phyloP scores from a whole-genome alignment of 176 grass and related monocot genomes.

The Oropetium thomaeum region DNA sequence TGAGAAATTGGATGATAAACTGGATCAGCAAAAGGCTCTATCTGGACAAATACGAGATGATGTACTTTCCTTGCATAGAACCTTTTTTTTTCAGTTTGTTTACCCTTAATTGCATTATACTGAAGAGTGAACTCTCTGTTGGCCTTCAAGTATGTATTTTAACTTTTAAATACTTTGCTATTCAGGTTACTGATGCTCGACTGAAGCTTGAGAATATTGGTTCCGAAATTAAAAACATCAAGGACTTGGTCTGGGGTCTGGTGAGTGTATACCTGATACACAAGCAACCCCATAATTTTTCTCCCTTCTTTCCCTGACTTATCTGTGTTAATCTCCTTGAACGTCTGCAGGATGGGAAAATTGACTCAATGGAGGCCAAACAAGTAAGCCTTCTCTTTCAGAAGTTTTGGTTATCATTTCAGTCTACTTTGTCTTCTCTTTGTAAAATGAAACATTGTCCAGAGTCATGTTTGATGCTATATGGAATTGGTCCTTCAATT shows the following conservation, averaged over 20 bases:
- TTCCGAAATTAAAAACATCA: slow-evolving; percentile 75
- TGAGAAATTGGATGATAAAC: slow-evolving; percentile 90
- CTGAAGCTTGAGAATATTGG: slow-evolving; percentile 79
- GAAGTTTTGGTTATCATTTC: slow-evolving; percentile 20
- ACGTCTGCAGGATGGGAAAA: slow-evolving; percentile 67
- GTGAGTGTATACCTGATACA: slow-evolving; percentile 44
- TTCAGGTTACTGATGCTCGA: slow-evolving; percentile 84
- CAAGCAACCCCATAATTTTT: slow-evolving; percentile 8
- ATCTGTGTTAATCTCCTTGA: slow-evolving; percentile 21
- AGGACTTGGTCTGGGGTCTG: slow-evolving; percentile 83
- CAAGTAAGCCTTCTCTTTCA: slow-evolving; percentile 51
- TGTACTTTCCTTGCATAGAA: slow-evolving; percentile 38
- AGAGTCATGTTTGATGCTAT: not conserved
- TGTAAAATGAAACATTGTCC: not conserved
- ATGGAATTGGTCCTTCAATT: not conserved
- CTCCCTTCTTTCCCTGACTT: too few species aligned
- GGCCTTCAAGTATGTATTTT: not conserved
- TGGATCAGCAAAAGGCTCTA: slow-evolving; percentile 94
- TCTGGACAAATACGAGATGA: slow-evolving; percentile 88
- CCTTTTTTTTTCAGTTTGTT: not conserved
- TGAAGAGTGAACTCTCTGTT: not conserved
- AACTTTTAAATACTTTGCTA: slow-evolving; percentile 23
- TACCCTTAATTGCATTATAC: not conserved
- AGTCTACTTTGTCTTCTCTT: not conserved
- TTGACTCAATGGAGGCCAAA: slow-evolving; percentile 89